Evolutionary conservation across 2,329 filamentous ascomycete genomes (phyloP).

Genomic region (Iodosphaeria phyllophila): DNA sequence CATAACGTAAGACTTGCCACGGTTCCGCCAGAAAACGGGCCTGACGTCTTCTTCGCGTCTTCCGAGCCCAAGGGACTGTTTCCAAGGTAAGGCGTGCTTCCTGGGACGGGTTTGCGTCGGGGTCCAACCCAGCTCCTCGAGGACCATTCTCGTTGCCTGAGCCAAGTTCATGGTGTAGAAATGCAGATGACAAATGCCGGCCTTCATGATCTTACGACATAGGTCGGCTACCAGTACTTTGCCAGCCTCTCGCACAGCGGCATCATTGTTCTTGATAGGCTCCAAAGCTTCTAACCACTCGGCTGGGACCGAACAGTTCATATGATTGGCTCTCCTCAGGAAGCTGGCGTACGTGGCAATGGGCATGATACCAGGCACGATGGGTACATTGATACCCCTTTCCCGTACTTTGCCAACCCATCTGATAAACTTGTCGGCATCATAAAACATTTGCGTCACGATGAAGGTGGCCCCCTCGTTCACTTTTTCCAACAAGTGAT

Average conservation of each 20-base stretch:
- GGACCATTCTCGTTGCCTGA: constrained; percentile 80
- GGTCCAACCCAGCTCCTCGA: constrained; percentile 73
- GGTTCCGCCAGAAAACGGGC: constrained; percentile 96
- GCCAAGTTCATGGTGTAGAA: constrained; percentile 99
- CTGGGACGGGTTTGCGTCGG: constrained; percentile 62
- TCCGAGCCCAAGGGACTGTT: constrained; percentile 78
- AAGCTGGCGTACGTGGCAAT: constrained; percentile 94
- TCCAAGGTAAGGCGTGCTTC: constrained; percentile 87
- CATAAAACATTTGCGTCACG: constrained; percentile 99
- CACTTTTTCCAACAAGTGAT: constrained; percentile 93
- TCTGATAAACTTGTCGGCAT: constrained; percentile 80
- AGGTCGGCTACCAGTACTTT: constrained; percentile 75
- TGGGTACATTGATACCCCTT: constrained; percentile 66
- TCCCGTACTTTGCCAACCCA: constrained; percentile 81
- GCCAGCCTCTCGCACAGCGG: constrained; percentile 76
- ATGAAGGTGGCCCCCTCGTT: constrained; percentile 88
- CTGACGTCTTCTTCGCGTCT: constrained; percentile 87
- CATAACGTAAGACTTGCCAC: constrained; percentile 86
- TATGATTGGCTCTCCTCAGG: constrained; percentile 75
- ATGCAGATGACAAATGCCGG: constrained; percentile 75
- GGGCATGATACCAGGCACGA: constrained; percentile 82
- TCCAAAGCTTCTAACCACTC: constrained; percentile 70
- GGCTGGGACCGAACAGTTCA: constrained; percentile 66
- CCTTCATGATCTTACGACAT: constrained; percentile 69
- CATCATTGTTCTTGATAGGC: constrained; percentile 91